Evolutionary conservation across 176 grass and related monocot species (phyloP).

Genomic region (Saccharum spontaneum): DNA sequence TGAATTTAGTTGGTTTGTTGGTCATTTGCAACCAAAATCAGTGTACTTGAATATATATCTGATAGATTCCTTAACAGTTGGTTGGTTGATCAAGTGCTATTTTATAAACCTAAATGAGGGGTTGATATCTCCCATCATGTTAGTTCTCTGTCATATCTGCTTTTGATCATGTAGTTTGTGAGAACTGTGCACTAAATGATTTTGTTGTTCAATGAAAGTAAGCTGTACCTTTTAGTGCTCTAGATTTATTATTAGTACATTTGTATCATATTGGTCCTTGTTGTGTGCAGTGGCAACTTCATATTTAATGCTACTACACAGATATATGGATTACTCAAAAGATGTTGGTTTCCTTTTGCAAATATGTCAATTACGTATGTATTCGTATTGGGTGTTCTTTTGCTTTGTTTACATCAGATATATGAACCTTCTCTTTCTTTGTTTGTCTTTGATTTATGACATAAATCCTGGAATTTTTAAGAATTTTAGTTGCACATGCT

Average conservation of each 20-base stretch:
- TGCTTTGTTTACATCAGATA: slow-evolving; percentile 7
- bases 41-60: neutral
- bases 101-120: slow-evolving; percentile 5
- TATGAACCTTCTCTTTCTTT: slow-evolving; percentile 16
- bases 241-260: neutral
- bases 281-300: neutral
- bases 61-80: neutral
- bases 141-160: neutral
- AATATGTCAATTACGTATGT: neutral
- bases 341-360: neutral
- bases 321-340: neutral
- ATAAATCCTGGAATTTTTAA: slow-evolving; percentile 17
- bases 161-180: neutral
- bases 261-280: neutral
- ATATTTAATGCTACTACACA: neutral
- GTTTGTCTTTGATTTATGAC: neutral
- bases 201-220: neutral
- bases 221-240: neutral
- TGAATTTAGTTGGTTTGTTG: neutral
- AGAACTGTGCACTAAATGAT: neutral
- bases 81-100: neutral
- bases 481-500: slow-evolving; percentile 19
- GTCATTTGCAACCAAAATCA: neutral
- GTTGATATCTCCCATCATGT: neutral
- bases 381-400: neutral